phyloP scores from a whole-genome alignment of 371 early-diverging fungal genomes.

The Mucor indicus region DNA sequence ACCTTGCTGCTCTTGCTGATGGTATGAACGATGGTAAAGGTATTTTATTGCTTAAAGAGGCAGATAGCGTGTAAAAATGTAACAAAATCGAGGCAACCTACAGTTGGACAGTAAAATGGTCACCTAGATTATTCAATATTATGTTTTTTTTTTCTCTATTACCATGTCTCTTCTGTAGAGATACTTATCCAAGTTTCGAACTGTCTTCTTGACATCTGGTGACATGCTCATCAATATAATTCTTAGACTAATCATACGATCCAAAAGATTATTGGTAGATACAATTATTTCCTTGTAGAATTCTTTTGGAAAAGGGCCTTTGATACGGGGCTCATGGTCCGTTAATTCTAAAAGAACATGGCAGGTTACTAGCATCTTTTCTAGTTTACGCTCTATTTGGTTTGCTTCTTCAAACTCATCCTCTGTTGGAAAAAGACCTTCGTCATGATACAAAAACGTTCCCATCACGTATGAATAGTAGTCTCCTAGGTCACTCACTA shows the following conservation, averaged over 20 bases:
- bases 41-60: conserved; percentile 47
- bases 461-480: conserved; percentile 39
- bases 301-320: conserved; percentile 53
- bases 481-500: conserved; percentile 35
- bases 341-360: conserved; percentile 44
- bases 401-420: conserved; percentile 31
- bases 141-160: conserved; percentile 1
- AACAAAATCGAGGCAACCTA: conserved; percentile 41
- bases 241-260: conserved; percentile 51
- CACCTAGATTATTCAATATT: background rate
- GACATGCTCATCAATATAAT: conserved; percentile 46
- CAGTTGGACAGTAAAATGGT: background rate
- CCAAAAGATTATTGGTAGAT: conserved; percentile 48
- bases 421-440: conserved; percentile 9
- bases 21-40: conserved; percentile 57
- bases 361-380: conserved; percentile 29
- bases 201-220: conserved; percentile 32
- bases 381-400: conserved; percentile 31
- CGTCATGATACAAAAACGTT: conserved; percentile 30
- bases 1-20: conserved; percentile 47
- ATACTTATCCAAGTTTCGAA: conserved; percentile 29
- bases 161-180: conserved; percentile 54
- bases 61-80: conserved; percentile 48
- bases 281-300: conserved; percentile 52
- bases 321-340: conserved; percentile 54